These are phyloP conservation scores for Cokeromyces recurvatus DNA, from an alignment of 371 early-diverging fungal species.

Conservation along the genomic window DNA sequence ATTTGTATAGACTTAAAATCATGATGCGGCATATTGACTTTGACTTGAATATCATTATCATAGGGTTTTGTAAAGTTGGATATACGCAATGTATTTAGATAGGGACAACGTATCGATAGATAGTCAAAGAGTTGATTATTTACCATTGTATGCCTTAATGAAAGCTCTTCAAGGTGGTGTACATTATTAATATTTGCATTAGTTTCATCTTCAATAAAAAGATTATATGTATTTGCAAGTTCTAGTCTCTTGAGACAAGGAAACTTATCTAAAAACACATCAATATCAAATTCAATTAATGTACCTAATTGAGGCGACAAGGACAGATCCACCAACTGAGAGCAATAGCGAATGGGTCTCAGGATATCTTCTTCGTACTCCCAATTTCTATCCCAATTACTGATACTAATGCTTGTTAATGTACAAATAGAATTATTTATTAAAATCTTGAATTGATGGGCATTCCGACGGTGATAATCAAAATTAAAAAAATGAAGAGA, in stretches of 20 bases:
- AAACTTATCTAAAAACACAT: slow-evolving; percentile 5
- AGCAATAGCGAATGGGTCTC: slow-evolving; percentile 1
- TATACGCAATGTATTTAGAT: slow-evolving; percentile 2
- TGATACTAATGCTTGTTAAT: slow-evolving; percentile 1
- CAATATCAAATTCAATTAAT: slow-evolving; percentile 15
- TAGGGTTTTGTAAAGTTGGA: slow-evolving; percentile 11
- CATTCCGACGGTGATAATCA: slow-evolving; percentile 12
- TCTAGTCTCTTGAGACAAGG: not conserved
- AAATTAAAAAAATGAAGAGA: slow-evolving; percentile 10
- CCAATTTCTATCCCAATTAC: slow-evolving; percentile 18
- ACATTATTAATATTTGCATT: too few relatives aligned
- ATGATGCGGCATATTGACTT: slow-evolving; percentile 12
- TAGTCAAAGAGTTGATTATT: slow-evolving; percentile 13
- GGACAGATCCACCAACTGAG: not conserved
- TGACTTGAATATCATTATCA: slow-evolving; percentile 8
- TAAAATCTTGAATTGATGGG: slow-evolving; percentile 6
- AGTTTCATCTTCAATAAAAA: slow-evolving; percentile 7
- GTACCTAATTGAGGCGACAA: slow-evolving; percentile 11
- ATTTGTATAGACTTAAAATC: slow-evolving; percentile 5
- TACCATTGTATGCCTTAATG: slow-evolving; percentile 7
- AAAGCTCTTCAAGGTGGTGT: slow-evolving; percentile 3
- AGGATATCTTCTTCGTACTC: slow-evolving; percentile 10
- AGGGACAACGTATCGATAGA: slow-evolving; percentile 7
- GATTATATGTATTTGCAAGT: slow-evolving; percentile 9
- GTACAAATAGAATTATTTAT: slow-evolving; percentile 4